These are phyloP conservation scores for Boletus reticulatus DNA, from an alignment of 768 basidiomycete species.

Conservation along the genomic window DNA sequence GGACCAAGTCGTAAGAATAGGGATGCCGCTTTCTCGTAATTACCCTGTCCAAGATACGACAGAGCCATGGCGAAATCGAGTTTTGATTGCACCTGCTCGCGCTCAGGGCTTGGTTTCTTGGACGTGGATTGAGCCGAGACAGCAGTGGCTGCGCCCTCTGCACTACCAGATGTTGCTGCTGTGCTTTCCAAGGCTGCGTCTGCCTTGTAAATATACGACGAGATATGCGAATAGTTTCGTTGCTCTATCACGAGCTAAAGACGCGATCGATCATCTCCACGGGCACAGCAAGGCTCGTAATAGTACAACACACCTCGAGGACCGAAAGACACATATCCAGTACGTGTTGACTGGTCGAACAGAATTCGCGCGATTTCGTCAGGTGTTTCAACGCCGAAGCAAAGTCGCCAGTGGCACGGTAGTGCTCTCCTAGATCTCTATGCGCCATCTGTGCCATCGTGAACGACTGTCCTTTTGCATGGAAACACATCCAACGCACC, in stretches of 20 bases:
- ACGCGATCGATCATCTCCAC: not conserved
- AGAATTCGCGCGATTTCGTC: conserved; percentile 91
- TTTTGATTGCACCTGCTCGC: conserved; percentile 70
- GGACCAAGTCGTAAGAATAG: conserved; percentile 69
- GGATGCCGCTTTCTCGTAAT: conserved; percentile 79
- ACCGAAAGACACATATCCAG: conserved; percentile 89
- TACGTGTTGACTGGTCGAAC: conserved; percentile 88
- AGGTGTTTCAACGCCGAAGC: conserved; percentile 72
- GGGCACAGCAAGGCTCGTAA: not conserved
- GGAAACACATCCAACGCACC: conserved; percentile 41
- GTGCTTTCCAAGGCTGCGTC: conserved; percentile 82
- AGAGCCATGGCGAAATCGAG: conserved; percentile 82
- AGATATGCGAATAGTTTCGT: conserved; percentile 79
- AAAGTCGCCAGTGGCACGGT: conserved; percentile 71
- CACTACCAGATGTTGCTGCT: conserved; percentile 31
- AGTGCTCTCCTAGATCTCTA: conserved; percentile 82
- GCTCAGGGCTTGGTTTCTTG: conserved; percentile 50
- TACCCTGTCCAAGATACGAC: conserved; percentile 65
- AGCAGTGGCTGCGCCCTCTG: conserved; percentile 14
- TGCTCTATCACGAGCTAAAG: conserved; percentile 80
- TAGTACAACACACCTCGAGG: conserved; percentile 55
- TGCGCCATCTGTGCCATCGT: conserved; percentile 69
- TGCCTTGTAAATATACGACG: conserved; percentile 96
- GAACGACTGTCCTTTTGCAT: not conserved
- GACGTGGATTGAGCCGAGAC: conserved; percentile 23